Evolutionary conservation across 2,329 filamentous ascomycete species (phyloP).

Genomic region (Phoma sp.): DNA sequence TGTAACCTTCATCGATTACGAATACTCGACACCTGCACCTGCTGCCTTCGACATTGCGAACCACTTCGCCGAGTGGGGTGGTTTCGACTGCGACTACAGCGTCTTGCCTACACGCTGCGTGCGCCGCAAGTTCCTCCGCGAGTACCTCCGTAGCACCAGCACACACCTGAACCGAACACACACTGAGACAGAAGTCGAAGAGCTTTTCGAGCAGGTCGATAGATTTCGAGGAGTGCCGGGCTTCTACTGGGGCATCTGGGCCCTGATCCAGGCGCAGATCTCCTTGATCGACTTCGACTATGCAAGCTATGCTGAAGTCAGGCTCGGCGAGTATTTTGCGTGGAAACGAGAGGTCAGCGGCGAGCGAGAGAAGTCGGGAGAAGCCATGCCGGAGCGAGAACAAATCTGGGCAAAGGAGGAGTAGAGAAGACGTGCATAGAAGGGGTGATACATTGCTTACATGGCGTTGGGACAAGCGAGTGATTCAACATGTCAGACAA

Average conservation of each 20-base stretch:
- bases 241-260: constrained; percentile 93
- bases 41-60: constrained; percentile 97
- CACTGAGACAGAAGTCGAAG: constrained; percentile 66
- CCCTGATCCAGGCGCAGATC: constrained; percentile 90
- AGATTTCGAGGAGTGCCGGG: constrained; percentile 87
- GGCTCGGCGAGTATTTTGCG: constrained; percentile 89
- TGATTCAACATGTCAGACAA: constrained; percentile 16
- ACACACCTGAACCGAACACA: constrained; percentile 46
- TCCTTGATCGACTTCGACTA: constrained; percentile 98
- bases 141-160: constrained; percentile 79
- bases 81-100: constrained; percentile 91
- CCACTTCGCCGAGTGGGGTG: constrained; percentile 98
- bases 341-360: constrained; percentile 66
- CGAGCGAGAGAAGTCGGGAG: constrained; percentile 9
- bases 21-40: constrained; percentile 93
- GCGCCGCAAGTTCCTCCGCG: constrained; percentile 78
- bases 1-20: constrained; percentile 88
- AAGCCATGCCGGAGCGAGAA: constrained; percentile 13
- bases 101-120: constrained; percentile 80
- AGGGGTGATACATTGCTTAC: not conserved
- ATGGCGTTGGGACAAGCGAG: constrained; percentile 15
- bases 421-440: not conserved
- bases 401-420: constrained; percentile 15
- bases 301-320: constrained; percentile 82
- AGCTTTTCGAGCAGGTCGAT: constrained; percentile 82